Evolutionary conservation across 2,329 filamentous ascomycete genomes (phyloP).

Genomic region (Gyromitra esculenta): DNA sequence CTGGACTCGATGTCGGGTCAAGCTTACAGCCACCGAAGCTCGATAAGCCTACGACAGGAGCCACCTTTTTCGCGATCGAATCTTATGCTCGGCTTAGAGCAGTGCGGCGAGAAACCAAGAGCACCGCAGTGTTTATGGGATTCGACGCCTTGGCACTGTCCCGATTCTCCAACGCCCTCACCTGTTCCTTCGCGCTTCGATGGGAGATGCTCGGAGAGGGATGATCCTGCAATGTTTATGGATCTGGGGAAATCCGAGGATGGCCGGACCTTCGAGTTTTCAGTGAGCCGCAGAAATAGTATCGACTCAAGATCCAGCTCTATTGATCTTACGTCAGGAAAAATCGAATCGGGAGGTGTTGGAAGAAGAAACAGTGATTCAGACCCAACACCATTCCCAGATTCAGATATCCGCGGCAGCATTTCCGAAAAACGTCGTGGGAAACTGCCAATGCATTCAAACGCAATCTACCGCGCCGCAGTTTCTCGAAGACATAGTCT

Average conservation of each 20-base stretch:
- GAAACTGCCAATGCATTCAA: constrained; percentile 33
- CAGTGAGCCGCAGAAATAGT: constrained; percentile 19
- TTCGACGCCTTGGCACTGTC: not conserved
- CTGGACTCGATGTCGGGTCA: constrained; percentile 30
- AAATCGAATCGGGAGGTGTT: not conserved
- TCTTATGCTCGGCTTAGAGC: constrained; percentile 28
- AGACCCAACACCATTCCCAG: constrained; percentile 1
- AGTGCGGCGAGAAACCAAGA: constrained; percentile 34
- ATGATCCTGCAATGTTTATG: not conserved
- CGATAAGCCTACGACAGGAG: constrained; percentile 28
- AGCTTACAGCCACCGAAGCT: constrained; percentile 31
- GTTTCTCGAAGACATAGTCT: constrained; percentile 36
- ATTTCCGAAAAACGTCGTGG: constrained; percentile 37
- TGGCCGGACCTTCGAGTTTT: not conserved
- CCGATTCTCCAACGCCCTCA: constrained; percentile 13
- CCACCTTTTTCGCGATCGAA: constrained; percentile 26
- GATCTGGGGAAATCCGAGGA: constrained; percentile 15
- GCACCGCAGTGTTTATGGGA: constrained; percentile 1
- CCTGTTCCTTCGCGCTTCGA: constrained; percentile 1
- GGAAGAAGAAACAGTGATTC: constrained; percentile 15
- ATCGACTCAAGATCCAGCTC: constrained; percentile 15
- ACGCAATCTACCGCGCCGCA: constrained; percentile 23
- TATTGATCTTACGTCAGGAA: constrained; percentile 29
- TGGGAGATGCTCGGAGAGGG: constrained; percentile 1
- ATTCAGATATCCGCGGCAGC: constrained; percentile 26